Evolutionary conservation across 1,284 basidiomycete genomes (phyloP).

Genomic region (Moniliella sp.): DNA sequence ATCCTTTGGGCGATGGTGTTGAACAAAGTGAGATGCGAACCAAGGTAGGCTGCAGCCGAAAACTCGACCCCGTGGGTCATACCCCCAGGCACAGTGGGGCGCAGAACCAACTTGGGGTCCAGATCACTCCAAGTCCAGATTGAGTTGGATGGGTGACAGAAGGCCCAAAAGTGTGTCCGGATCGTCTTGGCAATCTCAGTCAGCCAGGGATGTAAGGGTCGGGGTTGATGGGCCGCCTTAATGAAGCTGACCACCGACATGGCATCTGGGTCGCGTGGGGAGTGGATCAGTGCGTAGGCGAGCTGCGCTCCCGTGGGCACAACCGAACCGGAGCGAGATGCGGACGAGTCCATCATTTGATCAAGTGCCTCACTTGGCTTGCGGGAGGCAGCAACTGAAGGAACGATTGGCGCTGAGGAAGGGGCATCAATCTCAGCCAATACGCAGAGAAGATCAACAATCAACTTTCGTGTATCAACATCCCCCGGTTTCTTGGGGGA

Average conservation of each 20-base stretch:
- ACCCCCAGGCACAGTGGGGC: constrained; percentile 77
- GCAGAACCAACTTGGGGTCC: constrained; percentile 61
- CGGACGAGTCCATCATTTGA: no score
- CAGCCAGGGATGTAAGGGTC: constrained; percentile 75
- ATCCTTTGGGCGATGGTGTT: no score
- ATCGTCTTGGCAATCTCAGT: constrained; percentile 71
- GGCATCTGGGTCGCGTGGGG: constrained; percentile 7
- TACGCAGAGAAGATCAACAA: constrained; percentile 56
- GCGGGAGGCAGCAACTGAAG: no score
- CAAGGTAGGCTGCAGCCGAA: constrained; percentile 87
- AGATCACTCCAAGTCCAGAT: constrained; percentile 64
- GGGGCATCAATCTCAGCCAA: no score
- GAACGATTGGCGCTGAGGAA: no score
- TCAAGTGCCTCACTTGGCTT: no score
- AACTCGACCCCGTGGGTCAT: constrained; percentile 96
- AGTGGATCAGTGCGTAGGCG: constrained; percentile 17
- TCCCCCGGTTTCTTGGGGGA: constrained; percentile 95
- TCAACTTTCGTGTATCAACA: constrained; percentile 63
- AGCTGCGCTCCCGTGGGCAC: no score
- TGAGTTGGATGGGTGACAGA: constrained; percentile 79
- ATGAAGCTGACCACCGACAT: constrained; percentile 48
- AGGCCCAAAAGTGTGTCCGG: constrained; percentile 89
- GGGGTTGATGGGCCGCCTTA: constrained; percentile 53
- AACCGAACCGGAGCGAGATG: no score
- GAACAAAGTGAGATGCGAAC: no score